Evolutionary conservation across 2,329 filamentous ascomycete genomes (phyloP).

Genomic region (Endothia cerciana): DNA sequence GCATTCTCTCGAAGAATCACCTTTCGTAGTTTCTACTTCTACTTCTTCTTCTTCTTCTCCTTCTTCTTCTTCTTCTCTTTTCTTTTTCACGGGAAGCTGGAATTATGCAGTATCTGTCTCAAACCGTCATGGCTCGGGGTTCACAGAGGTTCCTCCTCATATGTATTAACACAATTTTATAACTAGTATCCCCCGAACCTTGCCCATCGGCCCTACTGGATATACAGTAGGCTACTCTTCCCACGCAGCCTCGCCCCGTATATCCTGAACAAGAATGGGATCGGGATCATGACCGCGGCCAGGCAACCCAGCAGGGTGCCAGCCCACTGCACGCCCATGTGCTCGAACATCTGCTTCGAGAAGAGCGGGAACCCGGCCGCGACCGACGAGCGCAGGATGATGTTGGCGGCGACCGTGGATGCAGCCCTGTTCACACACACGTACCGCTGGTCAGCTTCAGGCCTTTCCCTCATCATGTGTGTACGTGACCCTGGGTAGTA

Average conservation of each 20-base stretch:
- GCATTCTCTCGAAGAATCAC: no score
- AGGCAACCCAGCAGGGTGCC: conserved; percentile 43
- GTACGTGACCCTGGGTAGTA: no score
- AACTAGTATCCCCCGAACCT: no score
- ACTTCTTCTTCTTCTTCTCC: no score
- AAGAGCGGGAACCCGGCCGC: conserved; percentile 43
- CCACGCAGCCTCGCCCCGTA: conserved; percentile 38
- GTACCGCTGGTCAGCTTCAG: not conserved
- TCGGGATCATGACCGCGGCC: conserved; percentile 42
- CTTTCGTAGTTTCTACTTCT: no score
- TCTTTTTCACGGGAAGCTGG: no score
- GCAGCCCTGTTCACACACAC: conserved; percentile 36
- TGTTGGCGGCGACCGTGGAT: conserved; percentile 43
- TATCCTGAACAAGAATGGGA: conserved; percentile 40
- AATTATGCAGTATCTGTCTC: not conserved
- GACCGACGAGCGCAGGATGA: conserved; percentile 41
- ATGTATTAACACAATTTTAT: no score
- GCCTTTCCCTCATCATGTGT: not conserved
- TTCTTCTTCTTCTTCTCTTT: no score
- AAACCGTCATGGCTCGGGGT: no score
- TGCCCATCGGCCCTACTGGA: not conserved
- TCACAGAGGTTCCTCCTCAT: no score
- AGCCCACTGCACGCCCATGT: conserved; percentile 43
- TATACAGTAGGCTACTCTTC: conserved; percentile 26
- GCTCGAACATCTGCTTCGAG: conserved; percentile 42